A percentile compares a stretch with the other conserved stretches of the same genome.
Evolutionary conservation across 305 asterid genomes (phyloP).

Genomic region (Lippia alba): DNA sequence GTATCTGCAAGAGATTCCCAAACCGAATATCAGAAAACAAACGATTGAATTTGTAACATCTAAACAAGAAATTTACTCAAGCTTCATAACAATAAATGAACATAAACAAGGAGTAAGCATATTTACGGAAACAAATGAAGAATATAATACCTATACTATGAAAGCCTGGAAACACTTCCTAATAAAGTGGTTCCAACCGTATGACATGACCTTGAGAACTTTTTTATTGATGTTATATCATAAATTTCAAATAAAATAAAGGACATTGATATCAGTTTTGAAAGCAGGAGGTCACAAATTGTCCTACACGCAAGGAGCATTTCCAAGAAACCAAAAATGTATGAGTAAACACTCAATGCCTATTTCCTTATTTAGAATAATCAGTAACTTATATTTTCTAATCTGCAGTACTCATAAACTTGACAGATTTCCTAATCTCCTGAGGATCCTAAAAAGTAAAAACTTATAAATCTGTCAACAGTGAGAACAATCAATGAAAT

Average conservation of each 20-base stretch:
- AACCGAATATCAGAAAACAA: slow-evolving; percentile 27
- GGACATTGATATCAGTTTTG: background rate
- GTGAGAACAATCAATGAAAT: background rate
- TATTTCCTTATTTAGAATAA: slow-evolving; percentile 11
- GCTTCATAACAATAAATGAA: slow-evolving; percentile 19
- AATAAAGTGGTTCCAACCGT: slow-evolving; percentile 4
- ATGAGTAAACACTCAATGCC: background rate
- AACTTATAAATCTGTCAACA: background rate
- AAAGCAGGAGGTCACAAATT: slow-evolving; percentile 1
- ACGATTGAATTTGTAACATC: slow-evolving; percentile 12
- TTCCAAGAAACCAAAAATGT: background rate
- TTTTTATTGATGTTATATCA: background rate
- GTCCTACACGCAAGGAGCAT: background rate
- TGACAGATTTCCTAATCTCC: slow-evolving; percentile 5
- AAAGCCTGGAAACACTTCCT: background rate
- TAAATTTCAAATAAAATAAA: background rate
- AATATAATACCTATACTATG: slow-evolving; percentile 3
- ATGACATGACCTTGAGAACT: background rate
- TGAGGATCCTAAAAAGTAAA: background rate
- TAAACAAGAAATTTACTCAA: slow-evolving; percentile 14
- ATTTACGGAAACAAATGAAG: background rate
- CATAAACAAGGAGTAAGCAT: slow-evolving; percentile 27
- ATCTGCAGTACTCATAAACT: slow-evolving; percentile 12
- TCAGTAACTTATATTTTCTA: slow-evolving; percentile 15
- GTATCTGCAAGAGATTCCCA: slow-evolving; percentile 62